A percentile compares a stretch with the other conserved stretches of the same genome.
Evolutionary conservation across 306 rosid species (phyloP).

Genomic region (Cicer yamashitae): DNA sequence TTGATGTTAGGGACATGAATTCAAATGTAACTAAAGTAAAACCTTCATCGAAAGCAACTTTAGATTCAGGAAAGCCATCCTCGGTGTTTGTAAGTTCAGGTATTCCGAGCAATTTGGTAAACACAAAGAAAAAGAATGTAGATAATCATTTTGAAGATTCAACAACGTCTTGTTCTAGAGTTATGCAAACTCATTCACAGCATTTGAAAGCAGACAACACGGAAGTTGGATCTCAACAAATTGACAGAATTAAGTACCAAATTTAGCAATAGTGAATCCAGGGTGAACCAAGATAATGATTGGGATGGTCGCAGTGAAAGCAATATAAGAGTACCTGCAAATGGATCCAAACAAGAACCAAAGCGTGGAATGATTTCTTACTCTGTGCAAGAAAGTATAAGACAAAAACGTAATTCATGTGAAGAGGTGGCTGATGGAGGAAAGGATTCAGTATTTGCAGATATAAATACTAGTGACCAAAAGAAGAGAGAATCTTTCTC

Average conservation of each 20-base stretch:
- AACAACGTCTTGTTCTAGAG: constrained; percentile 59
- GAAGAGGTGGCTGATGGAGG: constrained; percentile 66
- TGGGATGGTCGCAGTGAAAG: constrained; percentile 72
- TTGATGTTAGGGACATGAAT: constrained; percentile 45
- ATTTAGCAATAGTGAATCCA: constrained; percentile 62
- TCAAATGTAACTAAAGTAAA: constrained; percentile 65
- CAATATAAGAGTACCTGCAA: constrained; percentile 60
- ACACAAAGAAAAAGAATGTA: constrained; percentile 55
- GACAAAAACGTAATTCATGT: constrained; percentile 55
- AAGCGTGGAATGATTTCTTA: constrained; percentile 57
- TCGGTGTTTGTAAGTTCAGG: constrained; percentile 58
- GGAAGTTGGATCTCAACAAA: constrained; percentile 64
- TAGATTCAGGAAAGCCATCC: constrained; percentile 63
- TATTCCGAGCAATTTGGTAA: constrained; percentile 63
- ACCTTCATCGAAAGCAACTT: constrained; percentile 56
- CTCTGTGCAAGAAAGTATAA: constrained; percentile 63
- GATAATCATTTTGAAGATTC: constrained; percentile 74
- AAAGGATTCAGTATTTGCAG: constrained; percentile 66
- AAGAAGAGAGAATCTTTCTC: constrained; percentile 96
- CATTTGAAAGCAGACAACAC: constrained; percentile 59
- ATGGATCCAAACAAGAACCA: constrained; percentile 55
- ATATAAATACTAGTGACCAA: constrained; percentile 70
- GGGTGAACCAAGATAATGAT: constrained; percentile 58
- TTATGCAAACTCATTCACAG: constrained; percentile 61
- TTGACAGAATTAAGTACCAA: constrained; percentile 57